phyloP scores from a whole-genome alignment of 1,284 basidiomycete species.

The Trichosporon sp. region DNA sequence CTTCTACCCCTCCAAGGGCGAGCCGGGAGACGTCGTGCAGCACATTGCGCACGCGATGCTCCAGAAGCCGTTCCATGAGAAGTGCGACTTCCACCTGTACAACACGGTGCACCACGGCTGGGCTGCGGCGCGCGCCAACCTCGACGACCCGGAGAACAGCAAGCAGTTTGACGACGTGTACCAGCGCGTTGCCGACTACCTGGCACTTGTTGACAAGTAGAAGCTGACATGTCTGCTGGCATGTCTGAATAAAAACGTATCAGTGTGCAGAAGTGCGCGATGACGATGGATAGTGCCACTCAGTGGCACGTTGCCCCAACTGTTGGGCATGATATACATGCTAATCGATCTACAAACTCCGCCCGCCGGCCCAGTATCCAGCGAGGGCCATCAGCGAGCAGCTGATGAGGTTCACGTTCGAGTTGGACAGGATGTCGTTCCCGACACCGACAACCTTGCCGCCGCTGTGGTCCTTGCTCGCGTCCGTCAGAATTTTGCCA shows the following conservation, averaged over 20 bases:
- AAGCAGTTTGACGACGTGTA: conserved; percentile 71
- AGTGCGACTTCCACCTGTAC: conserved; percentile 44
- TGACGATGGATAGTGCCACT: too few relatives aligned
- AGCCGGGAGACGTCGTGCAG: conserved; percentile 45
- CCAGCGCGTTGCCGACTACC: conserved; percentile 62
- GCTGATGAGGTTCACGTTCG: conserved; percentile 48
- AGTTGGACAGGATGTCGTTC: conserved; percentile 70
- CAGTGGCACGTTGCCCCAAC: too few relatives aligned
- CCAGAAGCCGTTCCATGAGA: conserved; percentile 37
- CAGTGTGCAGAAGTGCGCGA: background rate
- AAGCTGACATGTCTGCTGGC: too few relatives aligned
- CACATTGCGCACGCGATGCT: conserved; percentile 37
- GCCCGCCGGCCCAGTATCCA: conserved; percentile 41
- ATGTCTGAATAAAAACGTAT: background rate
- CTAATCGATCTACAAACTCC: background rate
- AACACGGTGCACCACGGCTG: conserved; percentile 66
- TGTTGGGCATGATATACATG: background rate
- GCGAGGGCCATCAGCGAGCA: conserved; percentile 39
- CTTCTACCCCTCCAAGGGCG: conserved; percentile 50
- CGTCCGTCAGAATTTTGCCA: conserved; percentile 70
- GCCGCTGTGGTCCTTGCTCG: conserved; percentile 46
- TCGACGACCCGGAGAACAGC: conserved; percentile 66
- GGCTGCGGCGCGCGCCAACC: conserved; percentile 70
- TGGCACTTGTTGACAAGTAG: conserved; percentile 38
- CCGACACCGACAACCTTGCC: conserved; percentile 67